A percentile compares a stretch with the other conserved stretches of the same genome.
phyloP scores from a whole-genome alignment of 352 stramenopile species.

The Pythium grandisporangium region DNA sequence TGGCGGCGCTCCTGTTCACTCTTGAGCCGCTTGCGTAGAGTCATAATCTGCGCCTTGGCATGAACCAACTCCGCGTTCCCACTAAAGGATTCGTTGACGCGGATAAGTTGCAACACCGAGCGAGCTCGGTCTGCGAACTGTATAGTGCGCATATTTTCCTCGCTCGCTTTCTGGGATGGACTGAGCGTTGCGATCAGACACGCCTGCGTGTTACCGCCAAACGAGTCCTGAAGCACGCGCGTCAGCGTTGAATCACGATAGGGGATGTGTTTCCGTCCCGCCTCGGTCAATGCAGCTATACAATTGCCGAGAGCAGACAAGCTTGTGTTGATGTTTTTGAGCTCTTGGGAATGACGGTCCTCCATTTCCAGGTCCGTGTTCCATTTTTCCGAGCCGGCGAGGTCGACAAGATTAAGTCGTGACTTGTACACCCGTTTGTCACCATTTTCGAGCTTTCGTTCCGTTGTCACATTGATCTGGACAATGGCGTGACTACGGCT shows the following conservation, averaged over 20 bases:
- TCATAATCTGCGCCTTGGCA: slow-evolving; percentile 50
- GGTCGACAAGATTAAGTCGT: slow-evolving; percentile 68
- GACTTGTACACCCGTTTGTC: slow-evolving; percentile 33
- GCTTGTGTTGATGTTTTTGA: slow-evolving; percentile 89
- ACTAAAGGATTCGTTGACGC: slow-evolving; percentile 51
- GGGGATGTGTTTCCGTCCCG: slow-evolving; percentile 83
- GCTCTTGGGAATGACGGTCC: slow-evolving; percentile 59
- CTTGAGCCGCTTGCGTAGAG: slow-evolving; percentile 36
- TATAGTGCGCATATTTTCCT: slow-evolving; percentile 72
- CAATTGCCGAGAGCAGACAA: slow-evolving; percentile 88
- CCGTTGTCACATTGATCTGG: slow-evolving; percentile 67
- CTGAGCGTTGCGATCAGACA: slow-evolving; percentile 69
- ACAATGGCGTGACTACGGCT: slow-evolving; percentile 90
- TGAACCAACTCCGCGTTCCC: slow-evolving; percentile 40
- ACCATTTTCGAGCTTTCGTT: slow-evolving; percentile 17
- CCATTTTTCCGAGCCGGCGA: slow-evolving; percentile 79
- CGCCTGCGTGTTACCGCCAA: slow-evolving; percentile 65
- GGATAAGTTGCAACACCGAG: slow-evolving; percentile 65
- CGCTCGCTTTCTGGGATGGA: slow-evolving; percentile 20
- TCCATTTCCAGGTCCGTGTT: slow-evolving; percentile 72
- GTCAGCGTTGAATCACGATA: slow-evolving; percentile 87
- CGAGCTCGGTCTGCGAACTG: slow-evolving; percentile 69
- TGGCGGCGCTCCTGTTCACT: slow-evolving; percentile 33
- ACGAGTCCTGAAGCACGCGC: slow-evolving; percentile 77
- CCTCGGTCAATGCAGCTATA: slow-evolving; percentile 77